These are phyloP conservation scores for Suhomyces bokatorum DNA, from an alignment of 1,139 yeast species.

Conservation along the genomic window DNA sequence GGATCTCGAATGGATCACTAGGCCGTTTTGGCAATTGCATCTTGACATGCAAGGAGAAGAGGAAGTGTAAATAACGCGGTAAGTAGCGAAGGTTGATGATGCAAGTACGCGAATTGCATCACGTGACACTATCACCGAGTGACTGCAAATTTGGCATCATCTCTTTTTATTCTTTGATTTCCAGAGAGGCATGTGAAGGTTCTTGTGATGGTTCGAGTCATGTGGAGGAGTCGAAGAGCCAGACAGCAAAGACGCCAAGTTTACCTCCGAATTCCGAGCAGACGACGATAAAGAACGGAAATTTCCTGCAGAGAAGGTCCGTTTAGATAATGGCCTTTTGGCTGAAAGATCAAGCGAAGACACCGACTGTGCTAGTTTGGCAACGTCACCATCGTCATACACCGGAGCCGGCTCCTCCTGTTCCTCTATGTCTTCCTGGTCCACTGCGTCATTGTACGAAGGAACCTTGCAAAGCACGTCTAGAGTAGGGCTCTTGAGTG, in stretches of 20 bases:
- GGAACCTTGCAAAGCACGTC: slow-evolving; percentile 36
- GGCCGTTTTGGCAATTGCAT: not conserved
- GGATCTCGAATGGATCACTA: slow-evolving; percentile 22
- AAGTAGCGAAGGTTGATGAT: no score
- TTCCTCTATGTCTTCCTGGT: slow-evolving; percentile 26
- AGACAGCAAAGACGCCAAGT: not conserved
- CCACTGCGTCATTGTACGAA: slow-evolving; percentile 38
- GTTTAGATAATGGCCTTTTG: slow-evolving; percentile 1
- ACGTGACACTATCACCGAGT: not conserved
- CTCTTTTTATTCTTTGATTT: slow-evolving; percentile 6
- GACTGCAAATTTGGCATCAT: not conserved
- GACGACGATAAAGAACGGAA: slow-evolving; percentile 1
- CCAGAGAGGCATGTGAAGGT: slow-evolving; percentile 4
- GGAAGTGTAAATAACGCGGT: no score
- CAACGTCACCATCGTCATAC: slow-evolving; percentile 18
- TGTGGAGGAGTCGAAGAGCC: not conserved
- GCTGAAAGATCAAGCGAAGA: slow-evolving; percentile 9
- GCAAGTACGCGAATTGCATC: not conserved
- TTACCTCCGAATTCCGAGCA: slow-evolving; percentile 2
- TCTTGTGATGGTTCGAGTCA: not conserved
- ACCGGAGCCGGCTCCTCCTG: slow-evolving; percentile 35
- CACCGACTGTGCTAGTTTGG: not conserved
- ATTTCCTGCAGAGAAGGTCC: not conserved
- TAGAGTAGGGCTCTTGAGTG: slow-evolving; percentile 16
- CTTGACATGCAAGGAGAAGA: no score